These are phyloP conservation scores for Flammula alnicola DNA, from an alignment of 1,284 basidiomycete genomes.

Conservation along the genomic window DNA sequence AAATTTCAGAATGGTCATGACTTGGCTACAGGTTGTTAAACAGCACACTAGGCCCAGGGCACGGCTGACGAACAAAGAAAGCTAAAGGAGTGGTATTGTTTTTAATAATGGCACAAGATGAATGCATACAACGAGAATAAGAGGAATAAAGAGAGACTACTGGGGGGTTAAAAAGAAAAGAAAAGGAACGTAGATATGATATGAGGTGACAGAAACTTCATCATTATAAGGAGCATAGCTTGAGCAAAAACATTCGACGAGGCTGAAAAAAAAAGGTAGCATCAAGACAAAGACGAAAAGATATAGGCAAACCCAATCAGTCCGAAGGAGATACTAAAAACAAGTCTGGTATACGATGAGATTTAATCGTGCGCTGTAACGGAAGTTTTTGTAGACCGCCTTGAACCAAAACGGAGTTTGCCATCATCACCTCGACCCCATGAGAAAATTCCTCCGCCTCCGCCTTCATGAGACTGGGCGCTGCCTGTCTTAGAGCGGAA, in stretches of 20 bases:
- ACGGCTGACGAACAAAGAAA: neutral
- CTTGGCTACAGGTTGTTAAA: too few species aligned
- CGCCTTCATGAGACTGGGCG: slow-evolving; percentile 60
- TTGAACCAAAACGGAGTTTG: slow-evolving; percentile 71
- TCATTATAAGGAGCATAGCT: slow-evolving; percentile 29
- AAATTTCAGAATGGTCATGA: too few species aligned
- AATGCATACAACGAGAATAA: slow-evolving; percentile 27
- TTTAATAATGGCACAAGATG: slow-evolving; percentile 28
- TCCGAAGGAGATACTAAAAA: slow-evolving; percentile 8
- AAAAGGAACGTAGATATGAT: slow-evolving; percentile 24
- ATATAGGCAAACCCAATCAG: slow-evolving; percentile 11
- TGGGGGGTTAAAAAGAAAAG: slow-evolving; percentile 15
- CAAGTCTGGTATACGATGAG: slow-evolving; percentile 3
- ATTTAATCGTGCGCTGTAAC: slow-evolving; percentile 40
- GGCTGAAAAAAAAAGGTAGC: slow-evolving; percentile 4
- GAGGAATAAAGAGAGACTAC: slow-evolving; percentile 5
- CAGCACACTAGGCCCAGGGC: too few species aligned
- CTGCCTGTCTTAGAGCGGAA: slow-evolving; percentile 79
- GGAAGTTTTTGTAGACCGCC: slow-evolving; percentile 61
- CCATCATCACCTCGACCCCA: slow-evolving; percentile 60
- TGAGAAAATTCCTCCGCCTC: slow-evolving; percentile 65
- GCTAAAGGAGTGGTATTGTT: slow-evolving; percentile 31
- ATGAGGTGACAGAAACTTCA: slow-evolving; percentile 19
- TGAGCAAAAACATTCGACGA: slow-evolving; percentile 17
- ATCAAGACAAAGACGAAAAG: slow-evolving; percentile 6